Evolutionary conservation across 768 basidiomycete genomes (phyloP), one percentile per base, ranked within the genome.

Genomic region (Sporobolomyces phaffii): DNA sequence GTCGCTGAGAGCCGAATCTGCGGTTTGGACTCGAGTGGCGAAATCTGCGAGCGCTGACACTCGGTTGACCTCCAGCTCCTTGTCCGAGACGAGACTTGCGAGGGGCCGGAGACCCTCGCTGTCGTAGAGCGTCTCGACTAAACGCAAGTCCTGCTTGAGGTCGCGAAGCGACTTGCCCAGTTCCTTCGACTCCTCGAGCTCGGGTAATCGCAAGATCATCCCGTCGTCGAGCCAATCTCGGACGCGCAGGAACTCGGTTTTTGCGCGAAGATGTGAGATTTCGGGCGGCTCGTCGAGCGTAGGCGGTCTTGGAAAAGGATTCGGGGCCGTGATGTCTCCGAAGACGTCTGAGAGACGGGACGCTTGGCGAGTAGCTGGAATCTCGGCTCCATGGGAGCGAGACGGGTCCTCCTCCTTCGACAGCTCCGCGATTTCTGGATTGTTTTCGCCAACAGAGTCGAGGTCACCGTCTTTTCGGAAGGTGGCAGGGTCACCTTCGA

Each of bases 1-100:
- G 76, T 91, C 89, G 72, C 90, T 92, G 48, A 91, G 80, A 26
- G 85, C 84, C n/a, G 81, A 79, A 75, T 93, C 90, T 71, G 88
- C 90, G 24, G 76, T 74, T 31, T 80, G 80, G 13, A 87, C 76
- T 40, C 79, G 74, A 26, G 80, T 77, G 8, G 80, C 77, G 52
- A 91, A 78, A n/a, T 80, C 78, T 14, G 82, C 83, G n/a, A 92
- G 78, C 41, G 77, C 78, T 57, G 82, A 78, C 29, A 89, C 75
- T 48, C 81, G 81, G 36, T 80, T 78, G 73, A 89, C 77, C 50
- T 85, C 74, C 4, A 79, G 78, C 48, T 77, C 75, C 43, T 85
- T 82, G 22, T 76, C 80, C 28, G 82, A 80, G n/a, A 89, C 64
- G 62, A 91, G 89, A 29, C 75, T 76, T 61, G 78, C 81, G 51